Evolutionary conservation across 2,329 filamentous ascomycete genomes (phyloP), one percentile per base, ranked within the genome.

Genomic region (Botrytis elliptica): DNA sequence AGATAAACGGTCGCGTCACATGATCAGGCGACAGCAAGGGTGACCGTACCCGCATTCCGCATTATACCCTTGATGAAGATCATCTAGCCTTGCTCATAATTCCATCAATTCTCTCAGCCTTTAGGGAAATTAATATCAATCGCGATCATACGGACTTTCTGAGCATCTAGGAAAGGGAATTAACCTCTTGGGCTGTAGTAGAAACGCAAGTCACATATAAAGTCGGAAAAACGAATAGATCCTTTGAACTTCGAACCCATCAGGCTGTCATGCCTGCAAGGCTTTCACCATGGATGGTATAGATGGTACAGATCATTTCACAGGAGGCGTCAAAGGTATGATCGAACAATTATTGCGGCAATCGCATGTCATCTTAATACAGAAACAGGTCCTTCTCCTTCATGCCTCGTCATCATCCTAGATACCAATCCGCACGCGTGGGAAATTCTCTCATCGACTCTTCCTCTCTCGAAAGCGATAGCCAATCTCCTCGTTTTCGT

Each of bases 371-470:
- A 36, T 64, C 63, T 75, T 77, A 74, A 78, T 72, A 72, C 36
- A 70, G 70, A 14, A 60, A 44, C 62, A 82, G 87, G 86, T 72
- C 88, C 89, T 76, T 85, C 88, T 8, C 93, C 96, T 0, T 97
- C 95, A 22, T 90, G 99, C 52, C 90, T 98, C 70, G 92, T 94
- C 78, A 91, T 99, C 79, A 88, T 99, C 80, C 88, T 99, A 84
- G 96, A 99, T 85, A 98, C 95, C 40, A 99, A 99, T 82, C 96
- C 96, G 3, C 92, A 95, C 79, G 95, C 96, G 79, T 97, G 96
- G 96, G 90, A 93, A 10, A 87, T 93, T 75, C 88, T 98, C 63
- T 86, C 91, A 75, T 84, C 89, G 73, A 89, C 88, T 46, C 90
- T 98, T 12, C 90, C 95, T 42, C 88, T 99, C 75, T 93, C 93